These are phyloP conservation scores for Panus rudis DNA, from an alignment of 768 basidiomycete species.

Conservation along the genomic window DNA sequence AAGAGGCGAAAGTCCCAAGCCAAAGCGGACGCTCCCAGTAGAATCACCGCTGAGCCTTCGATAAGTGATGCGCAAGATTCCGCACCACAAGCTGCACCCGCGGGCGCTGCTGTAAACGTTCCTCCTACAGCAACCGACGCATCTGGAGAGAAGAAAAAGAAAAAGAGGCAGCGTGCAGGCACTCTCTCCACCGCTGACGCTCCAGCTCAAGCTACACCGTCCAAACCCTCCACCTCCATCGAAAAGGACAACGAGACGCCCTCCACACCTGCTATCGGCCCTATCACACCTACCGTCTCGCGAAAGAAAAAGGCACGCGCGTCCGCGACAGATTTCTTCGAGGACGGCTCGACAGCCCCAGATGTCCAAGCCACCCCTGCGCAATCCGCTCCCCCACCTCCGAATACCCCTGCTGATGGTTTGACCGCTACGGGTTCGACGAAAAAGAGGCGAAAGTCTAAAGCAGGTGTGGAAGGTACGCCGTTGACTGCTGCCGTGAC, in stretches of 20 bases:
- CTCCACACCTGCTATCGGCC: slow-evolving; percentile 4
- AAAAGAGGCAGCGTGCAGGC: not conserved
- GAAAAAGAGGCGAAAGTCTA: slow-evolving; percentile 2
- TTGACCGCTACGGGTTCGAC: slow-evolving; percentile 7
- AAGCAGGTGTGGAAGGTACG: not conserved
- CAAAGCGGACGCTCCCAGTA: not conserved
- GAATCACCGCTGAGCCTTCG: no score
- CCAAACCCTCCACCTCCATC: no score
- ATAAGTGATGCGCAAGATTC: no score
- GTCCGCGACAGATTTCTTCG: slow-evolving; percentile 21
- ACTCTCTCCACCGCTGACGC: not conserved
- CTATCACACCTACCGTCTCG: slow-evolving; percentile 12
- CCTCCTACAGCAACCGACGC: not conserved
- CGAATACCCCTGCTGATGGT: slow-evolving; percentile 20
- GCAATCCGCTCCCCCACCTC: slow-evolving; percentile 10
- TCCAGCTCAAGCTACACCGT: no score
- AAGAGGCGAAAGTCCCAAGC: slow-evolving; percentile 10
- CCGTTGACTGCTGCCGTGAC: slow-evolving; percentile 2
- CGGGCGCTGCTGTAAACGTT: not conserved
- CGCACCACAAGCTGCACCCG: not conserved
- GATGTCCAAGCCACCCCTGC: slow-evolving; percentile 3
- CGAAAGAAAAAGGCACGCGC: slow-evolving; percentile 16
- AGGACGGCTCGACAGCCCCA: no score
- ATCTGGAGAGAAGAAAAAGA: not conserved
- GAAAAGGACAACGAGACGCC: no score